These are phyloP conservation scores for Boeremia exigua DNA, from an alignment of 2,329 filamentous ascomycete species.

Conservation along the genomic window DNA sequence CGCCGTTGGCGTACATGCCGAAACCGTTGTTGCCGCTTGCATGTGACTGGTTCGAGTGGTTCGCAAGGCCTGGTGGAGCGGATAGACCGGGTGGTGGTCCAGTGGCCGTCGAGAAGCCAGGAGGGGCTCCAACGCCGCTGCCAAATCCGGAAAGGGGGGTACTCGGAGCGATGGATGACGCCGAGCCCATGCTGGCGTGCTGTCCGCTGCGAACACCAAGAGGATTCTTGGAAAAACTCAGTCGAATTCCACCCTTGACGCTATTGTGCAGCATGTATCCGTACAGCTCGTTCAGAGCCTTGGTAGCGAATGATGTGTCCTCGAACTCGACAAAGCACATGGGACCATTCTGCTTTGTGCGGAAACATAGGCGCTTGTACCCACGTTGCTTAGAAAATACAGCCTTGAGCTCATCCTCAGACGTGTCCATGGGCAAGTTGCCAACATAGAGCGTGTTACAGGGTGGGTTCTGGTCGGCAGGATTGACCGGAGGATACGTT, in stretches of 20 bases:
- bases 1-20: constrained; percentile 47
- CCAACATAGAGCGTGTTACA: constrained; percentile 98
- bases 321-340: constrained; percentile 99
- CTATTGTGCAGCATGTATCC: constrained; percentile 88
- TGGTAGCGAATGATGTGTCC: constrained; percentile 88
- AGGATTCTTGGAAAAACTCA: constrained; percentile 98
- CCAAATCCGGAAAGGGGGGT: constrained; percentile 64
- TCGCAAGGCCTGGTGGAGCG: constrained; percentile 72
- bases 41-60: constrained; percentile 37
- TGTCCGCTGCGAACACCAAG: constrained; percentile 87
- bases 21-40: constrained; percentile 41
- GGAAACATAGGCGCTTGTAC: constrained; percentile 93
- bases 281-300: constrained; percentile 87
- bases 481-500: constrained; percentile 85
- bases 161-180: constrained; percentile 58
- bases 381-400: constrained; percentile 92
- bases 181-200: constrained; percentile 58
- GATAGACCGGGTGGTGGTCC: constrained; percentile 83
- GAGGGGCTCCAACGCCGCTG: constrained; percentile 59
- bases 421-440: constrained; percentile 91
- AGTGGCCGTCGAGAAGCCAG: constrained; percentile 69
- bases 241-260: constrained; percentile 88
- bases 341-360: constrained; percentile 91
- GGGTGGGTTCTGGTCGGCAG: constrained; percentile 93
- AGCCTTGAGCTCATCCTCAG: constrained; percentile 92